These are phyloP conservation scores for Butyriboletus appendiculatus DNA, from an alignment of 1,284 basidiomycete genomes.

Conservation along the genomic window DNA sequence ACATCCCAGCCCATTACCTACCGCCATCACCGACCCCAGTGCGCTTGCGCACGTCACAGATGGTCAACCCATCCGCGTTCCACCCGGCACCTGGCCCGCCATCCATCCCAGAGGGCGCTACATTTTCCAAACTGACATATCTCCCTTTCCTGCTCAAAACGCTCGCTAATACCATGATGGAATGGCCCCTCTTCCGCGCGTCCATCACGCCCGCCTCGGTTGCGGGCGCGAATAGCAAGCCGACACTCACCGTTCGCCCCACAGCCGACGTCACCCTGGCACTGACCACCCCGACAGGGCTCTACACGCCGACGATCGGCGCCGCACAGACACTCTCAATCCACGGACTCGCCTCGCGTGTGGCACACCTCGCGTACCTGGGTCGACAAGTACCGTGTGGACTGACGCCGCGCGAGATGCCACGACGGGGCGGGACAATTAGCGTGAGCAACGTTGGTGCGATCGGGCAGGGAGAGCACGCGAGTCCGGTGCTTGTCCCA, in stretches of 20 bases:
- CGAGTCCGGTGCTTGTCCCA: conserved; percentile 80
- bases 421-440: conserved; percentile 71
- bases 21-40: conserved; percentile 29
- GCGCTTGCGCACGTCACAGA: conserved; percentile 41
- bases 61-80: conserved; percentile 53
- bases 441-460: conserved; percentile 89
- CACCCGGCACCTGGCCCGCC: conserved; percentile 43
- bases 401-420: conserved; percentile 65
- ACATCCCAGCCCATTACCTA: conserved; percentile 66
- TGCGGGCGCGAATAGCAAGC: conserved; percentile 42
- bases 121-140: conserved; percentile 73
- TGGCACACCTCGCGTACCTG: conserved; percentile 63
- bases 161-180: conserved; percentile 76
- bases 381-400: conserved; percentile 67
- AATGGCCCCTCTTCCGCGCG: conserved; percentile 82
- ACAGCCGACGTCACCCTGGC: conserved; percentile 75
- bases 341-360: conserved; percentile 63
- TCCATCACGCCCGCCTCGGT: conserved; percentile 54
- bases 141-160: conserved; percentile 89
- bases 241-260: conserved; percentile 68
- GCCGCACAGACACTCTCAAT: conserved; percentile 59
- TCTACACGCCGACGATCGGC: conserved; percentile 86
- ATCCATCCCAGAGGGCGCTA: conserved; percentile 45
- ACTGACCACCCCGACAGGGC: conserved; percentile 79
- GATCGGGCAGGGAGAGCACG: conserved; percentile 71